These are phyloP conservation scores for Trichoderma polysporum DNA, from an alignment of 2,329 filamentous ascomycete species.

Conservation along the genomic window DNA sequence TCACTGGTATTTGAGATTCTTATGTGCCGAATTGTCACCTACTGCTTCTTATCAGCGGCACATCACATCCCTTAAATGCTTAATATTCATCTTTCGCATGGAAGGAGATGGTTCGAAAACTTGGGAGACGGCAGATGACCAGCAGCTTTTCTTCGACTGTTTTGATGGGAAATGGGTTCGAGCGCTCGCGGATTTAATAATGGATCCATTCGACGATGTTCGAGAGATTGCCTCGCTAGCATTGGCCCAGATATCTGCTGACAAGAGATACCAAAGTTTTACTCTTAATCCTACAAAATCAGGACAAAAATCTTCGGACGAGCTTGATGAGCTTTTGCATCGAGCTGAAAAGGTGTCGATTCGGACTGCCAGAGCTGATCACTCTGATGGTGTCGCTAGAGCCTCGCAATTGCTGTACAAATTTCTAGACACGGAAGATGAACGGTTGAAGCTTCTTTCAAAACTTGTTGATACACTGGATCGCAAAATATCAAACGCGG, in stretches of 20 bases:
- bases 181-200: constrained; percentile 71
- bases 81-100: constrained; percentile 65
- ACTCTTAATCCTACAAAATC: constrained; percentile 23
- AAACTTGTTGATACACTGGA: constrained; percentile 62
- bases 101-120: constrained; percentile 57
- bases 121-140: constrained; percentile 42
- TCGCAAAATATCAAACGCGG: constrained; percentile 61
- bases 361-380: constrained; percentile 79
- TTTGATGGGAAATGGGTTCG: constrained; percentile 56
- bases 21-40: constrained; percentile 71
- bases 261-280: constrained; percentile 35
- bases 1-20: constrained; percentile 70
- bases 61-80: constrained; percentile 72
- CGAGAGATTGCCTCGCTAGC: constrained; percentile 57
- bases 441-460: constrained; percentile 53
- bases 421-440: constrained; percentile 47
- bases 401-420: constrained; percentile 68
- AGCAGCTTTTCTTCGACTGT: constrained; percentile 40
- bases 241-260: constrained; percentile 49
- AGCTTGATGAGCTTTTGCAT: constrained; percentile 49
- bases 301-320: constrained; percentile 25
- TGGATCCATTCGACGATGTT: constrained; percentile 94
- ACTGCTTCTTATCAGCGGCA: constrained; percentile 89
- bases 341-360: constrained; percentile 60
- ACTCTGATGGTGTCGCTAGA: constrained; percentile 86